Conservation (phyloP, 2,329 filamentous ascomycete genomes). For the Calonectria fujianensis region DNA sequence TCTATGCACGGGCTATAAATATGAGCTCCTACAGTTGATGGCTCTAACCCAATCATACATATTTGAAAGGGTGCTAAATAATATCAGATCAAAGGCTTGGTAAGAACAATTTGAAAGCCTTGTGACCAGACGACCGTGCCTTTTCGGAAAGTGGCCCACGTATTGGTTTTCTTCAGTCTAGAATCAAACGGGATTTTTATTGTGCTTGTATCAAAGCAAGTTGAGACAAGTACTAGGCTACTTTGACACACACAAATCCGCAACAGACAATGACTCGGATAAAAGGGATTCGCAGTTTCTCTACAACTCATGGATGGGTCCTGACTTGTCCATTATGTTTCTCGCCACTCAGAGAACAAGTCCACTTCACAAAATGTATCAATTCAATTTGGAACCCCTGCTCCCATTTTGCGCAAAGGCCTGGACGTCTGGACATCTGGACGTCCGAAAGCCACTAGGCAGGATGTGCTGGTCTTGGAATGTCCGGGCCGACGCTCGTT, state of each 20-base stretch:
- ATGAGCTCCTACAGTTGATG: background rate
- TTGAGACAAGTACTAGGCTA: background rate
- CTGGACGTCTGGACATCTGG: background rate
- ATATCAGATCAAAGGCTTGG: background rate
- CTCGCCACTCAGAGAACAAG: background rate
- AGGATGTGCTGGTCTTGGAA: conserved; percentile 1
- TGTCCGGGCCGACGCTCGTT: background rate
- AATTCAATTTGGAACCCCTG: background rate
- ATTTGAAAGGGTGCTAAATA: background rate
- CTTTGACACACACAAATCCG: background rate
- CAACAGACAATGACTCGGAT: background rate
- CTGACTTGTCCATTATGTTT: background rate
- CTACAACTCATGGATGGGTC: background rate
- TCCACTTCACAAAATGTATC: background rate
- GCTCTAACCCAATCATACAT: background rate
- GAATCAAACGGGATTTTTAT: background rate
- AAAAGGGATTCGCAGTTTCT: background rate
- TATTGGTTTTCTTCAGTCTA: background rate
- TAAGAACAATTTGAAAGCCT: background rate
- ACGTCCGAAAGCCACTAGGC: conserved; percentile 4
- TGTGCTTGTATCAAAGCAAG: background rate
- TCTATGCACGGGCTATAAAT: background rate
- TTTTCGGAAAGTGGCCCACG: background rate
- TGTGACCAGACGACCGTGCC: background rate
- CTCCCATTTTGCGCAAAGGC: background rate